These are phyloP conservation scores for Phytophthora constricta DNA, from an alignment of 352 stramenopile species.

Conservation along the genomic window DNA sequence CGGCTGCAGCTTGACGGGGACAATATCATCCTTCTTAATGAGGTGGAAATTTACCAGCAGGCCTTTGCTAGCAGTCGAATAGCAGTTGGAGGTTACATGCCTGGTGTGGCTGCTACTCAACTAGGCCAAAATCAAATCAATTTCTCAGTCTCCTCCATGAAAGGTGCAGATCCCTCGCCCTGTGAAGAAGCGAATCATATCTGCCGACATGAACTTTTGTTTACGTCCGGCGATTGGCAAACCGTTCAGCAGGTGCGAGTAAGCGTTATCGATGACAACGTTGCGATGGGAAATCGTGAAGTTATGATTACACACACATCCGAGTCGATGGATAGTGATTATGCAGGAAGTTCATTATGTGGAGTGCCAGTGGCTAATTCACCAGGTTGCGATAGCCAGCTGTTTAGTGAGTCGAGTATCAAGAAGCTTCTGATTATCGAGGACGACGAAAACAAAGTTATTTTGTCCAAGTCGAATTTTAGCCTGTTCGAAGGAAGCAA, in stretches of 20 bases:
- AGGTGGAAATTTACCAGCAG: conserved; percentile 73
- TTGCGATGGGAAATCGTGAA: conserved; percentile 58
- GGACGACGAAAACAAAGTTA: conserved; percentile 69
- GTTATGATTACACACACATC: conserved; percentile 55
- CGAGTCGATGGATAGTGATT: conserved; percentile 56
- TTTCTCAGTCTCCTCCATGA: conserved; percentile 29
- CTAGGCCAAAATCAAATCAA: conserved; percentile 57
- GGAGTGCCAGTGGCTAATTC: neutral
- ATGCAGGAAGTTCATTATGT: conserved; percentile 44
- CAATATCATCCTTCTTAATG: conserved; percentile 64
- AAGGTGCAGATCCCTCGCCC: conserved; percentile 23
- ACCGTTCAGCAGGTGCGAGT: conserved; percentile 45
- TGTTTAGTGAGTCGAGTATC: conserved; percentile 62
- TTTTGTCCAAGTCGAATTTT: conserved; percentile 54
- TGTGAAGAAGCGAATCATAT: conserved; percentile 48
- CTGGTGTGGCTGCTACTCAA: conserved; percentile 41
- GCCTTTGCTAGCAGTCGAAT: conserved; percentile 59
- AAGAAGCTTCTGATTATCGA: conserved; percentile 60
- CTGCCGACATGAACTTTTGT: conserved; percentile 65
- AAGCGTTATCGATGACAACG: conserved; percentile 51
- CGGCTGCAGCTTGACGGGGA: conserved; percentile 63
- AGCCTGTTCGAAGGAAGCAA: conserved; percentile 60
- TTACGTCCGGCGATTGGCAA: conserved; percentile 66
- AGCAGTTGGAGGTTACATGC: conserved; percentile 60
- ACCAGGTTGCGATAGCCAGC: conserved; percentile 29